These are phyloP conservation scores for Suzukiozyma palmioleophila DNA, from an alignment of 1,139 yeast genomes.

Conservation along the genomic window DNA sequence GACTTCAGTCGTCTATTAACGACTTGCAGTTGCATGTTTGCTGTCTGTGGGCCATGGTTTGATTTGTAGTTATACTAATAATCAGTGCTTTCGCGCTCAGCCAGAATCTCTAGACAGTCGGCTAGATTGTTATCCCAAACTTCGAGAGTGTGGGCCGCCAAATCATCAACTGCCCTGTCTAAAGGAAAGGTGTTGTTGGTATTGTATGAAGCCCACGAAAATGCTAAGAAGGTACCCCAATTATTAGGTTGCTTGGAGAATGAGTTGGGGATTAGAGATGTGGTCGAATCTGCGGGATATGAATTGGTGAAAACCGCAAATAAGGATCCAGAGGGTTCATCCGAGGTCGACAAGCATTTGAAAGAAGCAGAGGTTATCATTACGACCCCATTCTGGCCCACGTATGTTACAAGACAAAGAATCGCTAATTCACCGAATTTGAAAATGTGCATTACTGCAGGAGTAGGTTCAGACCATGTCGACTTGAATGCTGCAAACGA, in stretches of 20 bases:
- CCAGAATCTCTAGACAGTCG: slow-evolving; percentile 35
- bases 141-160: slow-evolving; percentile 19
- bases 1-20: too few species aligned
- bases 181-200: slow-evolving; percentile 49
- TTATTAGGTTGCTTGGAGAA: slow-evolving; percentile 72
- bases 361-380: slow-evolving; percentile 72
- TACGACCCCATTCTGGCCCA: slow-evolving; percentile 84
- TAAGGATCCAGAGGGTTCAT: slow-evolving; percentile 59
- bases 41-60: too few species aligned
- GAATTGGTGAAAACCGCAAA: slow-evolving; percentile 60
- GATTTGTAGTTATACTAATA: slow-evolving; percentile 19
- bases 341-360: slow-evolving; percentile 60
- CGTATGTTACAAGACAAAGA: slow-evolving; percentile 64
- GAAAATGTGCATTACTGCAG: slow-evolving; percentile 73
- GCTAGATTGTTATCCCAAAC: slow-evolving; percentile 36
- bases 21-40: too few species aligned
- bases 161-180: slow-evolving; percentile 45
- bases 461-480: slow-evolving; percentile 81
- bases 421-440: slow-evolving; percentile 68
- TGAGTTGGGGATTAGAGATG: slow-evolving; percentile 66
- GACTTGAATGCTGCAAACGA: slow-evolving; percentile 72
- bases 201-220: slow-evolving; percentile 50
- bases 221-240: slow-evolving; percentile 56
- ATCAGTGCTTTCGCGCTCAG: slow-evolving; percentile 38
- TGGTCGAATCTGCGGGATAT: slow-evolving; percentile 66